Evolutionary conservation across 352 stramenopile genomes (phyloP).

Genomic region (Phytophthora litchii): DNA sequence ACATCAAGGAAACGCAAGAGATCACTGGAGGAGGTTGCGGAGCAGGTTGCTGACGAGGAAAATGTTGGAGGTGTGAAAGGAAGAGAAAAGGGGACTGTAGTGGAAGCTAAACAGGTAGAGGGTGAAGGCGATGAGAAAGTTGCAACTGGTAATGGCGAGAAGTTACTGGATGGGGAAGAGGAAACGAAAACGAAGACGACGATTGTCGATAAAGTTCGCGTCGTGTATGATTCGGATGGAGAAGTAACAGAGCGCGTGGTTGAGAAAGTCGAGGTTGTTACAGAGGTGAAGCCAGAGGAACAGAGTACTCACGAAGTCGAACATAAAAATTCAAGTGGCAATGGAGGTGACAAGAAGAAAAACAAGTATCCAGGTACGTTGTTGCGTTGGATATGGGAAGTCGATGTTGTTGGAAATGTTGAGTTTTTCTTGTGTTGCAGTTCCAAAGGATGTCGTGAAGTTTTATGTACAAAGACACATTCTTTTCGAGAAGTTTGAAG

Average conservation of each 20-base stretch:
- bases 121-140: background rate
- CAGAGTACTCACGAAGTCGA: conserved; percentile 14
- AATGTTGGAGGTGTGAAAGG: conserved; percentile 1
- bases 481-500: conserved; percentile 92
- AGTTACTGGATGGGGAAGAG: conserved; percentile 1
- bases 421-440: conserved; percentile 22
- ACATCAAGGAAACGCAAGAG: conserved; percentile 37
- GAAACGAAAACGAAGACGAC: conserved; percentile 18
- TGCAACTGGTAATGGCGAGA: background rate
- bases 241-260: conserved; percentile 52
- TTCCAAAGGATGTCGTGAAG: conserved; percentile 66
- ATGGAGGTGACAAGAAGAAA: conserved; percentile 22
- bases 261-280: conserved; percentile 43
- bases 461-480: conserved; percentile 91
- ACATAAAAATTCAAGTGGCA: conserved; percentile 18
- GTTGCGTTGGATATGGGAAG: background rate
- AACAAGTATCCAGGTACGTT: conserved; percentile 41
- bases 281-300: conserved; percentile 10
- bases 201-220: conserved; percentile 59
- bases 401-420: background rate
- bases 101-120: conserved; percentile 3
- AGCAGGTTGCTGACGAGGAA: conserved; percentile 5
- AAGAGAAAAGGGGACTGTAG: background rate
- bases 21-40: conserved; percentile 4
- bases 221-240: conserved; percentile 72